Percentiles rank a stretch among this genome's conserved stretches.
Conservation (phyloP, 129 eudicot species). For the Saussurea involucrata region DNA sequence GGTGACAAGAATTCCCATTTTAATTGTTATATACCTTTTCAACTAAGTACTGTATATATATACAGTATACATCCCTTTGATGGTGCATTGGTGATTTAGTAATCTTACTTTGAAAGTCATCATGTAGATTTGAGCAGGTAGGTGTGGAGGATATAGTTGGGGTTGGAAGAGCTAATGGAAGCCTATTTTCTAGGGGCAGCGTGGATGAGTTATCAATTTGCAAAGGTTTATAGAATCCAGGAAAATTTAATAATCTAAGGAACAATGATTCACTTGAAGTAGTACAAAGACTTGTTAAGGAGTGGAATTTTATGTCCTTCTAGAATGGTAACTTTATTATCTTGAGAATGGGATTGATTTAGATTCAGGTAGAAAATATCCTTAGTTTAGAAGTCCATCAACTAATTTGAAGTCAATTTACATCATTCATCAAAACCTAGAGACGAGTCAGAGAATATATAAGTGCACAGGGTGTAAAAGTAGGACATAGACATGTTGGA, state of each 20-base stretch:
- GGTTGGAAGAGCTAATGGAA: neutral
- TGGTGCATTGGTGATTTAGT: neutral
- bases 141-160: neutral
- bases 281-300: neutral
- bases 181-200: neutral
- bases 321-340: neutral
- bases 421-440: neutral
- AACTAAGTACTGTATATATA: neutral
- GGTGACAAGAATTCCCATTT: neutral
- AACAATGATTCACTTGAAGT: neutral
- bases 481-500: neutral
- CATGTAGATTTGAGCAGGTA: neutral
- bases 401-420: neutral
- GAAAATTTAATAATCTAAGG: neutral
- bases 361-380: neutral
- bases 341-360: neutral
- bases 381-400: neutral
- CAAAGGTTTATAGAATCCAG: neutral
- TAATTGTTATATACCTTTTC: neutral
- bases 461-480: neutral
- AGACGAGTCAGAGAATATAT: neutral
- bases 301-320: neutral
- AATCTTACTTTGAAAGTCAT: neutral
- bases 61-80: neutral
- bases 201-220: neutral